Conservation (phyloP, 2,329 filamentous ascomycete species). For the Talaromyces sp. region DNA sequence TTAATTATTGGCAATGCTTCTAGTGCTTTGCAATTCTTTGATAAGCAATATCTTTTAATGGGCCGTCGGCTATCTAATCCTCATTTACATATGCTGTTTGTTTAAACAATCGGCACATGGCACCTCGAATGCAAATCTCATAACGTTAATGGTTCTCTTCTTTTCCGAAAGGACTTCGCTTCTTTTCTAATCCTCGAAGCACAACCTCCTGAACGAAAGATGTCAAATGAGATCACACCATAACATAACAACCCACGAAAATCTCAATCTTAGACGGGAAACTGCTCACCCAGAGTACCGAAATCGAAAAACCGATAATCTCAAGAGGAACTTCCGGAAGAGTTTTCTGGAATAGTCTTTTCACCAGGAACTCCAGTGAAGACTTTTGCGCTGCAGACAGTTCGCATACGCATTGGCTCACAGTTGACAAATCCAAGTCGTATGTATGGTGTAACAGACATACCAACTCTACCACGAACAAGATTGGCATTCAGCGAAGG, state of each 20-base stretch:
- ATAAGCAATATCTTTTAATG: background rate
- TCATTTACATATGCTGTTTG: background rate
- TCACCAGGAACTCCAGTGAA: conserved; percentile 9
- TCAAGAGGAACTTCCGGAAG: background rate
- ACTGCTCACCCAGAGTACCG: background rate
- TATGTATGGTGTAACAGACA: conserved; percentile 13
- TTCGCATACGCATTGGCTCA: background rate
- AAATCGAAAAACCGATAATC: background rate
- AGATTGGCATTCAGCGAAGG: background rate
- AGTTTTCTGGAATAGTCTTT: background rate
- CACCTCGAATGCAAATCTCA: background rate
- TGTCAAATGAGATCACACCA: background rate
- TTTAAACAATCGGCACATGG: background rate
- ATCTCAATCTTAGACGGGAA: background rate
- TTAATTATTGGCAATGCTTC: background rate
- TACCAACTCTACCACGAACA: background rate
- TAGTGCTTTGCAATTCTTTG: background rate
- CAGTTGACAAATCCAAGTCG: conserved; percentile 3
- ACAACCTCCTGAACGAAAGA: background rate
- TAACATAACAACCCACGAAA: background rate
- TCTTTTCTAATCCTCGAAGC: background rate
- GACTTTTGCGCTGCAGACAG: background rate
- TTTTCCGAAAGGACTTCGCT: background rate
- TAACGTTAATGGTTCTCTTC: background rate
- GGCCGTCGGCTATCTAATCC: background rate